Percentiles rank a stretch among this genome's conserved stretches.
Evolutionary conservation across 1,284 basidiomycete genomes (phyloP).

Genomic region (Cutaneotrichosporon sp.): DNA sequence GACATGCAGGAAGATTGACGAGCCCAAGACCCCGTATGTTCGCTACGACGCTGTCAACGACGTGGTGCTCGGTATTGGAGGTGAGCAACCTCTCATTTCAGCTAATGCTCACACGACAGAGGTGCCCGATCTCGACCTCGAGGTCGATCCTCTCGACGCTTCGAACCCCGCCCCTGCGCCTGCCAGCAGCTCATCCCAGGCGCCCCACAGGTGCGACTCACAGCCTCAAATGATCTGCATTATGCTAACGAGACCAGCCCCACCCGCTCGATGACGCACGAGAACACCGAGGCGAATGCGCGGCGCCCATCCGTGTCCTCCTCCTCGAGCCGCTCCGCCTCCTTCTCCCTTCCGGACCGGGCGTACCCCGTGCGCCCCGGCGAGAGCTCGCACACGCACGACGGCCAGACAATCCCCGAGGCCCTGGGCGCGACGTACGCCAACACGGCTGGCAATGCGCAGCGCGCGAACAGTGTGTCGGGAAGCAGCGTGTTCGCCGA

Average conservation of each 20-base stretch:
- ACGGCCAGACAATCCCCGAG: constrained; percentile 52
- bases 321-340: constrained; percentile 71
- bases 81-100: constrained; percentile 37
- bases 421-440: constrained; percentile 46
- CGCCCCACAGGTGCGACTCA: neutral
- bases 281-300: constrained; percentile 21
- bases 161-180: neutral
- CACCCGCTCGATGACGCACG: constrained; percentile 4
- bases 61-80: constrained; percentile 60
- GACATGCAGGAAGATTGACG: constrained; percentile 68
- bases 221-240: no score
- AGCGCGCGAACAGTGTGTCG: constrained; percentile 16
- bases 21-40: constrained; percentile 94
- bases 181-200: neutral
- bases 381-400: constrained; percentile 22
- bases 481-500: constrained; percentile 52
- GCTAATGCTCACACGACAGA: constrained; percentile 54
- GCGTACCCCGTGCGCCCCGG: constrained; percentile 38
- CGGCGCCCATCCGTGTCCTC: constrained; percentile 56
- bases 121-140: constrained; percentile 49
- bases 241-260: constrained; percentile 5
- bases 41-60: constrained; percentile 82
- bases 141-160: neutral
- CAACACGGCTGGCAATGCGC: constrained; percentile 41
- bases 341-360: constrained; percentile 56